These are phyloP conservation scores for Salicornia ramosissima DNA, from an alignment of 148 eudicot genomes.

Conservation along the genomic window DNA sequence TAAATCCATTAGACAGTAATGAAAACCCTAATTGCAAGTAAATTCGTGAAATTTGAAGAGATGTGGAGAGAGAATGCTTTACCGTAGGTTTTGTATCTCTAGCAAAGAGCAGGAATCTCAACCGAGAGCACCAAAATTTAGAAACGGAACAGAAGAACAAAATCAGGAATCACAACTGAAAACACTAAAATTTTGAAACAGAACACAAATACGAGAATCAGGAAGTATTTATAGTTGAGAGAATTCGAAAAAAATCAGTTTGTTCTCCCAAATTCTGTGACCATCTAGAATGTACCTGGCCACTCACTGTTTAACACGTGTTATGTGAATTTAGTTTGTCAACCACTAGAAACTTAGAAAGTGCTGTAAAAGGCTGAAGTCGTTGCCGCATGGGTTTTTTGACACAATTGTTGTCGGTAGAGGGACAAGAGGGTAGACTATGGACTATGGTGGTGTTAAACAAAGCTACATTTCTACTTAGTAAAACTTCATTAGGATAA, in stretches of 20 bases:
- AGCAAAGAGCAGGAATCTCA: neutral
- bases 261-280: neutral
- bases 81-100: neutral
- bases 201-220: neutral
- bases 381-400: conserved; percentile 1
- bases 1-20: neutral
- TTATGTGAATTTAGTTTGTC: neutral
- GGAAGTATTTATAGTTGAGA: conserved; percentile 17
- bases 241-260: neutral
- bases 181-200: neutral
- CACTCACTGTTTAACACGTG: conserved; percentile 14
- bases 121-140: neutral
- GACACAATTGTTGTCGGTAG: neutral
- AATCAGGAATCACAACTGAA: neutral
- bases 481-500: no score
- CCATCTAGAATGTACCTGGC: conserved; percentile 33
- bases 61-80: neutral
- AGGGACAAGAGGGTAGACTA: no score
- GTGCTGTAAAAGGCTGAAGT: neutral
- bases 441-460: no score
- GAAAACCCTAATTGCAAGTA: conserved; percentile 4
- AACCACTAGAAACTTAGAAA: neutral
- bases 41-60: neutral
- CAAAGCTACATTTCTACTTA: no score
- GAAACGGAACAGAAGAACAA: neutral